phyloP scores from a whole-genome alignment of 371 early-diverging fungal genomes.

The Mortierella polycephala region DNA sequence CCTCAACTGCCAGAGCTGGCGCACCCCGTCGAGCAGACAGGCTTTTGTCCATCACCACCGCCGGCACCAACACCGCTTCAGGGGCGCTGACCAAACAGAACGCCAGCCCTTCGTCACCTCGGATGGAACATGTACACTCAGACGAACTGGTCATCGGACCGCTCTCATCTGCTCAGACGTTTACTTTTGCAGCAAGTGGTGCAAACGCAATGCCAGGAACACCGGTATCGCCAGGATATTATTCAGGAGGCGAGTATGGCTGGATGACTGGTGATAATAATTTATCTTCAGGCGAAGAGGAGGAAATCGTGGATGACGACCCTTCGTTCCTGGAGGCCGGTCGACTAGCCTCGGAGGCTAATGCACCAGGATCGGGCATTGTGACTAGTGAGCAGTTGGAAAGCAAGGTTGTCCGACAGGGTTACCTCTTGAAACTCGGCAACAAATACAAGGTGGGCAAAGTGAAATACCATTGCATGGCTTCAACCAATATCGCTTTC shows the following conservation, averaged over 20 bases:
- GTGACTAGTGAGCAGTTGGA: constrained; percentile 52
- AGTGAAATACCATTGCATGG: no score
- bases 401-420: constrained; percentile 69
- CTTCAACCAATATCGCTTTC: no score
- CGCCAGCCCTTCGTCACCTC: constrained; percentile 17
- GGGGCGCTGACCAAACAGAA: constrained; percentile 25
- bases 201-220: constrained; percentile 21
- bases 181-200: not conserved
- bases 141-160: constrained; percentile 17
- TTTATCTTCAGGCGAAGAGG: constrained; percentile 38
- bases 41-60: constrained; percentile 18
- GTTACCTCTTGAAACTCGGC: constrained; percentile 75
- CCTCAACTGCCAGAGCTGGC: not conserved
- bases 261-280: constrained; percentile 10
- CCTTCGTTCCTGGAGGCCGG: constrained; percentile 24
- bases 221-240: constrained; percentile 34
- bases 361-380: constrained; percentile 41
- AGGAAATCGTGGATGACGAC: constrained; percentile 19
- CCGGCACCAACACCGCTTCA: not conserved
- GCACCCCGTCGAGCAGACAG: constrained; percentile 9
- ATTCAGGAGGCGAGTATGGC: constrained; percentile 31
- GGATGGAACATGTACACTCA: constrained; percentile 27
- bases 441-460: constrained; percentile 63
- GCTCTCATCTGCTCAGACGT: constrained; percentile 30
- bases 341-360: constrained; percentile 28